Evolutionary conservation across 225 moss, liverwort and hornwort species (phyloP).

Genomic region (Bryoerythrophyllum caledonicum): DNA sequence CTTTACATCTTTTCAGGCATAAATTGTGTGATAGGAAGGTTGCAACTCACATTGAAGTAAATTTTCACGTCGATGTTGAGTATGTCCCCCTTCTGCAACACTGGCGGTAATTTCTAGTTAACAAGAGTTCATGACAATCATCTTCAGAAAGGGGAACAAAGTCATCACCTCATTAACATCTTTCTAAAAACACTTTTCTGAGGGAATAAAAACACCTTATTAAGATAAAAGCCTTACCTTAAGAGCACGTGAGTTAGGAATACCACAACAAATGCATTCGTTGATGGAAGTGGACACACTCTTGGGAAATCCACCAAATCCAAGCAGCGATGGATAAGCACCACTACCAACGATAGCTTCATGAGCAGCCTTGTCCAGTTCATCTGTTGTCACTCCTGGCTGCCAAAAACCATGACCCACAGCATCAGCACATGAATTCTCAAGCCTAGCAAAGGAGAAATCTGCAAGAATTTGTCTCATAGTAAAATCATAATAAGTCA

Average conservation of each 20-base stretch:
- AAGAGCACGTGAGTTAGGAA: constrained; percentile 81
- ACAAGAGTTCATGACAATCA: constrained; percentile 9
- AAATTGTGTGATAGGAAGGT: neutral
- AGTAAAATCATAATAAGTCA: constrained; percentile 2
- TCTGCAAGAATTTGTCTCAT: constrained; percentile 4
- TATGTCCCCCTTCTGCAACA: constrained; percentile 87
- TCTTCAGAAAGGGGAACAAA: neutral
- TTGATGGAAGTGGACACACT: constrained; percentile 91
- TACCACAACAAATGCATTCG: constrained; percentile 92
- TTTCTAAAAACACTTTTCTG: no score
- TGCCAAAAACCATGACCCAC: constrained; percentile 29
- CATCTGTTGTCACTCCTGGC: constrained; percentile 70
- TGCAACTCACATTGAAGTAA: constrained; percentile 76
- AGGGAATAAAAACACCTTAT: no score
- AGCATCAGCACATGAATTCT: no score
- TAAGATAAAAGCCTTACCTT: constrained; percentile 40
- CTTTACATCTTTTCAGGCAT: neutral
- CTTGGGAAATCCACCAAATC: constrained; percentile 76
- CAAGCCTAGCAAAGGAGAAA: neutral
- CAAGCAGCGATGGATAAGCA: constrained; percentile 64
- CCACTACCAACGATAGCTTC: constrained; percentile 40
- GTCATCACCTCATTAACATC: no score
- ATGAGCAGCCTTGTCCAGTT: constrained; percentile 63
- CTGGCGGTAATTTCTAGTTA: constrained; percentile 30
- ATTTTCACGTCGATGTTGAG: constrained; percentile 78